Conservation (phyloP, 2,329 filamentous ascomycete species). For the Ophiognomonia clavigignenti-juglandacearum region DNA sequence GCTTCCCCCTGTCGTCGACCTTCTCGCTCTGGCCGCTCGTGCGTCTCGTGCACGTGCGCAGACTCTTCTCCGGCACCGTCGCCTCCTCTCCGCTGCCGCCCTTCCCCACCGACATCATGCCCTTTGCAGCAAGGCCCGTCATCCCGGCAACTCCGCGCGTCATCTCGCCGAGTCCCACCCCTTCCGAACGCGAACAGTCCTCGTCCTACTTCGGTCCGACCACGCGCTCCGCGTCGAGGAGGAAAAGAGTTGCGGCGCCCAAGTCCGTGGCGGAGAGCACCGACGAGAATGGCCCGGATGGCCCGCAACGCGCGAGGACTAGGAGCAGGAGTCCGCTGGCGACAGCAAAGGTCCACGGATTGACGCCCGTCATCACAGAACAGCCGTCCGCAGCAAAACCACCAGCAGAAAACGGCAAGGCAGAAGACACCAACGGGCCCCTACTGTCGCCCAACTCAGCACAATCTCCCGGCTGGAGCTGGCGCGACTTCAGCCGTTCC, state of each 20-base stretch:
- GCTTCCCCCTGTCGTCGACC: conserved; percentile 38
- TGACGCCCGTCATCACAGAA: conserved; percentile 46
- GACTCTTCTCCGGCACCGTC: conserved; percentile 52
- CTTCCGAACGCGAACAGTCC: conserved; percentile 55
- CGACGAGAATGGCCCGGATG: conserved; percentile 42
- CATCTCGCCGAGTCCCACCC: conserved; percentile 81
- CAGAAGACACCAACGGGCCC: conserved; percentile 53
- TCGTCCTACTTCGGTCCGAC: conserved; percentile 64
- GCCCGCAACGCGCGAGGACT: conserved; percentile 59
- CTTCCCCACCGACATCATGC: conserved; percentile 49
- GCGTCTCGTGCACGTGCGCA: conserved; percentile 41
- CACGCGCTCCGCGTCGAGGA: conserved; percentile 68
- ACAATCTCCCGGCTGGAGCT: conserved; percentile 62
- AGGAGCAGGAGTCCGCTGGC: conserved; percentile 66
- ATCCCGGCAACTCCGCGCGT: conserved; percentile 79
- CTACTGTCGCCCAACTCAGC: conserved; percentile 65
- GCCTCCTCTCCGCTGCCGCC: conserved; percentile 53
- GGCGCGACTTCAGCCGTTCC: conserved; percentile 84
- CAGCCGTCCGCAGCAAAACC: conserved; percentile 19
- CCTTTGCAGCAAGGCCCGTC: conserved; percentile 43
- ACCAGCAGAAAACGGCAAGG: conserved; percentile 25
- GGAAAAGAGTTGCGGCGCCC: conserved; percentile 52
- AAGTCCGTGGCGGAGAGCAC: conserved; percentile 55
- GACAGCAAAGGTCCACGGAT: conserved; percentile 43
- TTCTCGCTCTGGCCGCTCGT: conserved; percentile 21